Evolutionary conservation across 306 rosid species (phyloP), one percentile per base, ranked within the genome.

Genomic region (Oemleria cerasiformis): DNA sequence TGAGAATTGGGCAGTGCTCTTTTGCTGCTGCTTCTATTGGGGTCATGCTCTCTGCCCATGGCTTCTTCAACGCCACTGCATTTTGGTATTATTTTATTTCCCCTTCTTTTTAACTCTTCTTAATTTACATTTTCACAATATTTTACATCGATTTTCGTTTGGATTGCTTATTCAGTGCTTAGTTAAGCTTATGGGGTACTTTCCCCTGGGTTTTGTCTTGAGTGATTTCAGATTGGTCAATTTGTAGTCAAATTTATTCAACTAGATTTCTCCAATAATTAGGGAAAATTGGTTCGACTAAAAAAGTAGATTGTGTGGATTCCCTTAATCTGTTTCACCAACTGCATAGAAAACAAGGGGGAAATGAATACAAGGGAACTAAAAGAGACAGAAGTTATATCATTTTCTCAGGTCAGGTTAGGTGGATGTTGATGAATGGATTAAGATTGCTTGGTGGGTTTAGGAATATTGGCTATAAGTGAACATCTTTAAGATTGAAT

Each of bases 11-110:
- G 67, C 86, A 82, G 79, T 82, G 65, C 72, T 61, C 69, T 41
- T 78, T 78, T 43, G 82, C 86, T 65, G 78, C 86, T 71, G 82
- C 77, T 41, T 75, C 86, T 3, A 74, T 82, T 82, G 86, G 82
- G 51, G 53, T 66, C n/a, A 82, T 82, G 86, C 36, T 78, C 40
- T 69, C 86, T 74, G 78, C 82, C 61, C 82, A 71, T 65, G 83
- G 75, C 63, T 78, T 82, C 77, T 78, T 78, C 86, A 66, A 67
- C 72, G 70, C 82, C 68, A 78, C 86, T 40, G 82, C 86, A n/a
- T 82, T 82, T 74, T 74, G 86, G 86, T 82, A 78, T 12, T 45
- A 70, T 21, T 45, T 17, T 62, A 1, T 45, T 44, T 47, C 21
- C 62, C 51, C 54, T 68, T n/a, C 68, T 47, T 10, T 39, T 23